Conservation (phyloP, 1,139 yeast species). For the Suhomyces terraborum region DNA sequence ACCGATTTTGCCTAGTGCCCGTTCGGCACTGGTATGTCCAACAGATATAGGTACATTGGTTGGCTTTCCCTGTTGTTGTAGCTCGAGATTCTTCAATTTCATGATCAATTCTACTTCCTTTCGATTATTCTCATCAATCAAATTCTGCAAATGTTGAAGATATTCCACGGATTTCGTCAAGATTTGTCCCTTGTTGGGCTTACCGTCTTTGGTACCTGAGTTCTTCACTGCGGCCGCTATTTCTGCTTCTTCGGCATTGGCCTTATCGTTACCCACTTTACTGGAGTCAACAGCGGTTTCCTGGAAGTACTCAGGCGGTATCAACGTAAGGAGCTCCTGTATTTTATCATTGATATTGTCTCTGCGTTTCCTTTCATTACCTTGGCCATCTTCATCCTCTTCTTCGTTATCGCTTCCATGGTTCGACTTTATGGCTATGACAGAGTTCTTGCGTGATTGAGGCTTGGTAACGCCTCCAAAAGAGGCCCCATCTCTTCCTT, state of each 20-base stretch:
- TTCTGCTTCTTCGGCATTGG: conserved; percentile 24
- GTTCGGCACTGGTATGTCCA: conserved; percentile 77
- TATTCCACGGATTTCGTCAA: conserved; percentile 84
- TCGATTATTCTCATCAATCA: conserved; percentile 76
- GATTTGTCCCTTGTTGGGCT: conserved; percentile 92
- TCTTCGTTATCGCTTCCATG: conserved; percentile 35
- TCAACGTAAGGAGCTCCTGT: conserved; percentile 70
- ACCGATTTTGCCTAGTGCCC: conserved; percentile 74
- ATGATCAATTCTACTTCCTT: conserved; percentile 74
- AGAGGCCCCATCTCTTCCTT: conserved; percentile 22
- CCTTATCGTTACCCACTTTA: conserved; percentile 12
- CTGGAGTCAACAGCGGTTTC: conserved; percentile 20
- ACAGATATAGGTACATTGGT: conserved; percentile 44
- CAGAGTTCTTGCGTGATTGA: conserved; percentile 42
- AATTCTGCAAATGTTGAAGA: conserved; percentile 68
- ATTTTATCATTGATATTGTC: conserved; percentile 90
- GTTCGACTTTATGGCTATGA: conserved; percentile 32
- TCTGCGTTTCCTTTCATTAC: conserved; percentile 66
- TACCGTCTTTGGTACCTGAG: conserved; percentile 80
- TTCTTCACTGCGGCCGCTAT: conserved; percentile 43
- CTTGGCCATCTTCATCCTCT: conserved; percentile 40
- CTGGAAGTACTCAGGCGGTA: conserved; percentile 64
- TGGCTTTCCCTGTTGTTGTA: conserved; percentile 30
- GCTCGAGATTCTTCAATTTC: conserved; percentile 56
- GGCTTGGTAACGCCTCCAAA: conserved; percentile 46